Conservation (phyloP, 2,329 filamentous ascomycete species). For the Aspergillus sp. region DNA sequence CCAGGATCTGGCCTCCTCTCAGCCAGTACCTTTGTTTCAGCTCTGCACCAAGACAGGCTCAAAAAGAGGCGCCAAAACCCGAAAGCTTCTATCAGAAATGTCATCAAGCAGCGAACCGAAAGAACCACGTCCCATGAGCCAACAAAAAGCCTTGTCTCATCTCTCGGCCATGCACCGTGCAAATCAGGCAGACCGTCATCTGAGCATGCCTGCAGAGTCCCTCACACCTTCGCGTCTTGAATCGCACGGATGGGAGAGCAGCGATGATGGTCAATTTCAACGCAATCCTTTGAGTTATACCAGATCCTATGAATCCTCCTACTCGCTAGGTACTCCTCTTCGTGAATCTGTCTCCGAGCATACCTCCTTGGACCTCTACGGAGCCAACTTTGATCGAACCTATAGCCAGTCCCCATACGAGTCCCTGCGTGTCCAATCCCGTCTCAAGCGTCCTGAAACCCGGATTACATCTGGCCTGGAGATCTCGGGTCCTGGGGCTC, state of each 20-base stretch:
- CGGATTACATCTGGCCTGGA: conserved; percentile 4
- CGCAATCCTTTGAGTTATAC: conserved; percentile 23
- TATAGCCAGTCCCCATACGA: conserved; percentile 16
- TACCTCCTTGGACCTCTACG: conserved; percentile 8
- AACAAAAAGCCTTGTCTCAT: background rate
- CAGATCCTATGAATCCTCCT: background rate
- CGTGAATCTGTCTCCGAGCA: background rate
- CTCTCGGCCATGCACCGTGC: conserved; percentile 5
- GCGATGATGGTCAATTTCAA: conserved; percentile 4
- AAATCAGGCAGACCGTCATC: conserved; percentile 1
- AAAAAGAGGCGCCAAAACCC: conserved; percentile 23
- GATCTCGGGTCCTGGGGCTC: background rate
- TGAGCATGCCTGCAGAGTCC: background rate
- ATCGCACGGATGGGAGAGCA: conserved; percentile 13
- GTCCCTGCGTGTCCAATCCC: background rate
- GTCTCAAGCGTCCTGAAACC: background rate
- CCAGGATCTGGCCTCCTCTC: conserved; percentile 27
- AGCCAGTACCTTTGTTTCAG: conserved; percentile 26
- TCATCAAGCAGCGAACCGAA: conserved; percentile 1
- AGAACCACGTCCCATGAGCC: background rate
- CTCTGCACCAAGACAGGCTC: conserved; percentile 20
- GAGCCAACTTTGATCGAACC: conserved; percentile 14
- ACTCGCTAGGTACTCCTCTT: background rate
- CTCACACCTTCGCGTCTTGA: background rate
- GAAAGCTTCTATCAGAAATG: conserved; percentile 19